These are phyloP conservation scores for Cercospora zeina DNA, from an alignment of 2,329 filamentous ascomycete genomes.

Conservation along the genomic window DNA sequence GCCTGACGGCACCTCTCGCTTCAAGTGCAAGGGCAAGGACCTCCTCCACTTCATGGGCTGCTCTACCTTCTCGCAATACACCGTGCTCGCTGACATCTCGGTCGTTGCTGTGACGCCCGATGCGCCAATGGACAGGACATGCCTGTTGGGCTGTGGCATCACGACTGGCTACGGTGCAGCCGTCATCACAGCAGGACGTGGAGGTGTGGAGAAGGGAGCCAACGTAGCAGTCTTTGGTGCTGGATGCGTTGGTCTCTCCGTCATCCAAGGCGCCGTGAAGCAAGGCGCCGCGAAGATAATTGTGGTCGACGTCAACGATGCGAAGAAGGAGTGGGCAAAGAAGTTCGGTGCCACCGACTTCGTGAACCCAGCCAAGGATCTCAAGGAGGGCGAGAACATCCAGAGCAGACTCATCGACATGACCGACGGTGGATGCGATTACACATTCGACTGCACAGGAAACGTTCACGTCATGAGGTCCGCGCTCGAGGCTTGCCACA, in stretches of 20 bases:
- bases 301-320: slow-evolving; percentile 77
- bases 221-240: slow-evolving; percentile 92
- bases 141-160: slow-evolving; percentile 95
- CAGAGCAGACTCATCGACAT: slow-evolving; percentile 93
- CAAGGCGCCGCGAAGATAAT: slow-evolving; percentile 79
- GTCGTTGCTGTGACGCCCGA: slow-evolving; percentile 89
- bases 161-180: slow-evolving; percentile 97
- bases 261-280: slow-evolving; percentile 88
- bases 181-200: slow-evolving; percentile 76
- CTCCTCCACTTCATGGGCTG: slow-evolving; percentile 99
- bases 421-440: slow-evolving; percentile 97
- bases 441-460: slow-evolving; percentile 98
- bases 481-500: slow-evolving; percentile 96
- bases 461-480: slow-evolving; percentile 95
- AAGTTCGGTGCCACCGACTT: slow-evolving; percentile 98
- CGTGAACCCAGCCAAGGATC: slow-evolving; percentile 78
- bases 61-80: slow-evolving; percentile 98
- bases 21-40: slow-evolving; percentile 92
- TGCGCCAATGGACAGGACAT: slow-evolving; percentile 93
- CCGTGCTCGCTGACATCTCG: slow-evolving; percentile 96
- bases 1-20: slow-evolving; percentile 93
- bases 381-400: slow-evolving; percentile 67
- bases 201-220: slow-evolving; percentile 75
- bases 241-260: slow-evolving; percentile 91
- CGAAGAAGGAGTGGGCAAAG: slow-evolving; percentile 85